Conservation (phyloP, 169 alveolate species). For the Plasmodium coatneyi region DNA sequence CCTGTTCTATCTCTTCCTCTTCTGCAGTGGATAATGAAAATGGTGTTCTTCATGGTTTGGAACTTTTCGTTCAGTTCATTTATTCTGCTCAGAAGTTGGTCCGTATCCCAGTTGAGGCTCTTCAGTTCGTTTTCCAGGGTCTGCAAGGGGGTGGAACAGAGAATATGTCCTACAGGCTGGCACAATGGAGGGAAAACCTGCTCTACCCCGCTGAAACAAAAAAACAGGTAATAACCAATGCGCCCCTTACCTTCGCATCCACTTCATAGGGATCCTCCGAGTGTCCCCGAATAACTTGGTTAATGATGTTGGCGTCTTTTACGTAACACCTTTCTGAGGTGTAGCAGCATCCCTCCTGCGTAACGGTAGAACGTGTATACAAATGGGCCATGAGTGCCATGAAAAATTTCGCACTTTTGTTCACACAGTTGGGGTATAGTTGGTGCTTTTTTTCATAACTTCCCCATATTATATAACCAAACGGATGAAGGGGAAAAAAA, state of each 20-base stretch:
- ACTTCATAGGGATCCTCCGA: neutral
- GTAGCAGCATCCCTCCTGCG: conserved; percentile 63
- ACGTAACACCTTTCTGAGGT: conserved; percentile 9
- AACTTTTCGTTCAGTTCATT: conserved; percentile 7
- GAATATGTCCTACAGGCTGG: neutral
- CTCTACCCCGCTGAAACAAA: neutral
- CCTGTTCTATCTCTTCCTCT: conserved; percentile 71
- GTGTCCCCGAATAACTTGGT: conserved; percentile 12
- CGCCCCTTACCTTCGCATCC: neutral
- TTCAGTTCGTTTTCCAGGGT: neutral
- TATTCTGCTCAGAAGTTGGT: conserved; percentile 5
- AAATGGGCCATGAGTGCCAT: neutral
- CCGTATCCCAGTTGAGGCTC: conserved; percentile 43
- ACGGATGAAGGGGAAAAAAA: neutral
- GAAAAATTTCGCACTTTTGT: neutral
- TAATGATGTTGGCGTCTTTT: neutral
- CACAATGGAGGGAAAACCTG: neutral
- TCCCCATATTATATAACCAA: neutral
- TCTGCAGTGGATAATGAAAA: conserved; percentile 49
- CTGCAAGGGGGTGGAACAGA: neutral
- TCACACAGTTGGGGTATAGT: neutral
- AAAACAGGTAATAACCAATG: neutral
- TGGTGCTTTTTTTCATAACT: neutral
- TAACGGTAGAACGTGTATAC: neutral
- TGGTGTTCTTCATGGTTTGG: conserved; percentile 31